A percentile compares a stretch with the other conserved stretches of the same genome.
These are phyloP conservation scores for Phytophthora megakarya DNA, from an alignment of 352 stramenopile species.

Conservation along the genomic window DNA sequence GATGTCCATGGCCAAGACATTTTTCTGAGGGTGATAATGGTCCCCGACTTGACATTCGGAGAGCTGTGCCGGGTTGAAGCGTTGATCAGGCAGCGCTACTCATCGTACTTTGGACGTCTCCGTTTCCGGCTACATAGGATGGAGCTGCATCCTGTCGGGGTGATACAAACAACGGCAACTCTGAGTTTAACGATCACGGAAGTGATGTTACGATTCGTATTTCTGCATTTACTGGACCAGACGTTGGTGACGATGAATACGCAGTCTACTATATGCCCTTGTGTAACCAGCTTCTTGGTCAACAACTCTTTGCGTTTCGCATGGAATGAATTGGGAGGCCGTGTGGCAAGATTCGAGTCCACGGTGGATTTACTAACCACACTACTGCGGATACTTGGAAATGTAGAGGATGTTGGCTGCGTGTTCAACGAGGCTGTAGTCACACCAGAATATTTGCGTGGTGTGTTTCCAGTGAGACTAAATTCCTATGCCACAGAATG, in stretches of 20 bases:
- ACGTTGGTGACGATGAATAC: background rate
- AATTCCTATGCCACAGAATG: background rate
- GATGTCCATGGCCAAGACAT: conserved; percentile 11
- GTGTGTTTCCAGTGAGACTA: conserved; percentile 2
- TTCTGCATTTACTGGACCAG: conserved; percentile 15
- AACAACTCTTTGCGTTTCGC: conserved; percentile 11
- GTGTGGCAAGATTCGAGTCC: conserved; percentile 5
- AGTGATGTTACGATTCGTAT: conserved; percentile 15
- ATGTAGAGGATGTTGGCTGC: background rate
- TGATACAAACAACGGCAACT: conserved; percentile 5
- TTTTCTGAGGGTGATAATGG: conserved; percentile 33
- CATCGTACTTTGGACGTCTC: conserved; percentile 24
- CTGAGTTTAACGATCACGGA: conserved; percentile 25
- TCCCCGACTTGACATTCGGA: conserved; percentile 22
- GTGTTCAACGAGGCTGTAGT: conserved; percentile 15
- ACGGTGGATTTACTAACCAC: background rate
- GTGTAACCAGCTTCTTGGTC: conserved; percentile 3
- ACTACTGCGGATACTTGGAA: background rate
- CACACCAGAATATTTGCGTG: conserved; percentile 15
- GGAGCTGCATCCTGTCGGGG: conserved; percentile 11
- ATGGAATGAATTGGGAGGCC: conserved; percentile 13
- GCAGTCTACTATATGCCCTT: background rate
- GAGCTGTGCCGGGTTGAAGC: conserved; percentile 17
- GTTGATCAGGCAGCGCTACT: conserved; percentile 33
- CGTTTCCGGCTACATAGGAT: conserved; percentile 33